Evolutionary conservation across 345 rosid species (phyloP), one percentile per base, ranked within the genome.

Genomic region (Conringia planisiliqua): DNA sequence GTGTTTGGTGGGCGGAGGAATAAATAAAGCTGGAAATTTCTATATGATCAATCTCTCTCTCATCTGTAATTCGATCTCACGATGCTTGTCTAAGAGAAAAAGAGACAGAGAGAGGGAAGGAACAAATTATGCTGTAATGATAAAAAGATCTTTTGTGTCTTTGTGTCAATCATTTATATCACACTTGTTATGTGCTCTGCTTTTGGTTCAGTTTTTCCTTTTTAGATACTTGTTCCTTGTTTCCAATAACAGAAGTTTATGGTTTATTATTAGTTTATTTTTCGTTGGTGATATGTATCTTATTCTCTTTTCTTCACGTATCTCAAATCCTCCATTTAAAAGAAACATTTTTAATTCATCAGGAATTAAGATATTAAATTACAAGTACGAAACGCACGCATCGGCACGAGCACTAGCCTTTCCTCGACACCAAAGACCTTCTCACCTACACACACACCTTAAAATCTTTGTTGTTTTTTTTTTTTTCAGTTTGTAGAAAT

Each of bases 1-100:
- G 66, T 62, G 62, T 71, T 50, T 77, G 68, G 80, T 65, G 80
- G 72, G 63, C 77, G 62, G 55, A 66, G 58, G 81, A 78, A 78
- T 78, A 78, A 65, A 71, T 78, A 78, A 71, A 71, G 77, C 44
- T 48, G 17, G 6, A 62, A 36, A 13, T 43, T 30, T 77, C 33
- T 12, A 35, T 14, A 42, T 42, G 64, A 68, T 27, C 42, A 66
- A 52, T 73, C 65, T 67, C 44, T 72, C 56, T 65, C 51, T 66
- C 50, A 36, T 66, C 17, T 60, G 27, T 61, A 68, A 70, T 70
- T 71, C 72, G 62, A 58, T 46, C 55, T 70, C 66, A 62, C 18
- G 58, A 70, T 62, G 75, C 79, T 68, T 68, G 68, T 50, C 65
- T 32, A 46, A 68, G 62, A 68, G 40, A 70, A 18, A 40, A 24